Evolutionary conservation across 257 asterid species (phyloP), one percentile per base, ranked within the genome.

Genomic region (Paulownia fortunei): DNA sequence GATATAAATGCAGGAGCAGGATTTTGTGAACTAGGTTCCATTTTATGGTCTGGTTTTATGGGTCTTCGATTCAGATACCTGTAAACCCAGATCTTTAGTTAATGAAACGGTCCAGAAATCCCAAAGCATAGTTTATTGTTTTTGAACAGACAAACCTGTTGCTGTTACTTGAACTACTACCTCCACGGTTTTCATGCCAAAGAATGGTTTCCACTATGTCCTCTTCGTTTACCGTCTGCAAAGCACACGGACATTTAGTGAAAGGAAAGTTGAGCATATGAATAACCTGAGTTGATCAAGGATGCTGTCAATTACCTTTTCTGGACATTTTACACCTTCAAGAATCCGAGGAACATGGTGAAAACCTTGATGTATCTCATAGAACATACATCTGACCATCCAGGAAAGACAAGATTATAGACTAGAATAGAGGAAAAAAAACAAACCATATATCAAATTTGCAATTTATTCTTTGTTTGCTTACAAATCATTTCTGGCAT

Each of bases 141-240:
- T 52, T 32, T 36, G 73, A 74, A 68, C 10, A 0, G 8, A 37
- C 82, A 0, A 3, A 83, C 82, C 11, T 62, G 51, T 42, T 18
- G 30, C 16, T 12, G 23, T 27, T 8, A 1, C 2, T 21, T 19
- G 78, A 44, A 37, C 26, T 3, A 34, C 27, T 8, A 30, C 39
- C 19, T 27, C 72, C 74, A 32, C 26, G 4, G 34, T 3, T 8
- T 55, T 84, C 80, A 0, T 84, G 88, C 88, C 88, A 84, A 39
- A 84, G 82, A 1, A 51, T 16, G 0, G 80, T 75, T 16, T 79
- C 84, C 47, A 2, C 55, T 6, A 79, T 51, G n/a, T 84, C 84
- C 0, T 51, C 72, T 37, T 49, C 16, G 5, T 2, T 0, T 2
- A 84, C 65, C 0, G 39, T 84, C 88, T 84, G 79, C 65, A 76